Conservation (phyloP, 2,329 filamentous ascomycete genomes). For the Colletotrichum limetticola region DNA sequence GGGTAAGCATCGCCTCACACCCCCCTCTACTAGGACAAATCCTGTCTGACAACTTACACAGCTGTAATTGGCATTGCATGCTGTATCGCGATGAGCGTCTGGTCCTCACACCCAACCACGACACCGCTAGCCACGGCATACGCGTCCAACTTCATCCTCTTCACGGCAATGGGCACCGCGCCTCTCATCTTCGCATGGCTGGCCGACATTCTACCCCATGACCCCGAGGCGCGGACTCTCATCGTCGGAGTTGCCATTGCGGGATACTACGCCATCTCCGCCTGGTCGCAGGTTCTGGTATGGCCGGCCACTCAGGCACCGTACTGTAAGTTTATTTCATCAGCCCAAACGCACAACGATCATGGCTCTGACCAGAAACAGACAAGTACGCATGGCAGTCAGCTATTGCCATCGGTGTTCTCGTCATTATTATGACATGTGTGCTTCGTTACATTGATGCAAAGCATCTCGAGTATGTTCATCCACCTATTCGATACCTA, state of each 20-base stretch:
- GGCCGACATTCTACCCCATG: conserved; percentile 58
- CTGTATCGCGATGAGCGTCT: conserved; percentile 63
- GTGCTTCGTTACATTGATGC: conserved; percentile 55
- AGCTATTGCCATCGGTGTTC: conserved; percentile 53
- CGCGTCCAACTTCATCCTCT: conserved; percentile 62
- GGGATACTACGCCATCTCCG: conserved; percentile 60
- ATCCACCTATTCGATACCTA: too few relatives aligned
- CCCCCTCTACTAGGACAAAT: not conserved
- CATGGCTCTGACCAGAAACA: conserved; percentile 28
- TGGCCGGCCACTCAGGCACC: conserved; percentile 64
- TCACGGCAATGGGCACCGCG: conserved; percentile 58
- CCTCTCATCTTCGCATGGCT: conserved; percentile 64
- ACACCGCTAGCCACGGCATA: conserved; percentile 59
- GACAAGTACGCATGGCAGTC: conserved; percentile 61
- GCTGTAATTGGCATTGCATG: conserved; percentile 57
- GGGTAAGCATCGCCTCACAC: conserved; percentile 38
- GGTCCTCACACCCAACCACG: conserved; percentile 56
- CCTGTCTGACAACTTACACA: not conserved
- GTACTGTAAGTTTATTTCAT: conserved; percentile 48
- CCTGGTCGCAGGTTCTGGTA: conserved; percentile 62
- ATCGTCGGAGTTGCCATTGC: conserved; percentile 61
- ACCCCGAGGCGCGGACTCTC: conserved; percentile 59
- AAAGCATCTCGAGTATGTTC: conserved; percentile 43
- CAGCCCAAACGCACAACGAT: not conserved
- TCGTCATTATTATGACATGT: conserved; percentile 58